A percentile compares a stretch with the other conserved stretches of the same genome.
These are phyloP conservation scores for Hippophae rhamnoides DNA, from an alignment of 306 rosid genomes.

Conservation along the genomic window DNA sequence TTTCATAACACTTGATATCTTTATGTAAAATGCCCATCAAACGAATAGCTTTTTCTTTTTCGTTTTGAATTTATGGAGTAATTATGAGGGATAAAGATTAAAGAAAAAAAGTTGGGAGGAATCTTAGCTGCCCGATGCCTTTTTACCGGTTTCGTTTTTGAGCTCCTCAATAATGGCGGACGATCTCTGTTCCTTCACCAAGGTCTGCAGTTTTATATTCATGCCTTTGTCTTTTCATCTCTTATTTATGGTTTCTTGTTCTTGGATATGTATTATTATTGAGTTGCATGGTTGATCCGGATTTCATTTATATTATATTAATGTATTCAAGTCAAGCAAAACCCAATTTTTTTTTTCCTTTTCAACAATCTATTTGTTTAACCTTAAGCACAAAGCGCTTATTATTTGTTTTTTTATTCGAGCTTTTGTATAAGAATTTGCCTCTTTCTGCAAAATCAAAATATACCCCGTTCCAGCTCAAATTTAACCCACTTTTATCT, in stretches of 20 bases:
- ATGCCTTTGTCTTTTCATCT: too few relatives aligned
- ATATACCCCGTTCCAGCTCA: slow-evolving; percentile 9
- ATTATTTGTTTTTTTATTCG: not conserved
- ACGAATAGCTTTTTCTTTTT: too few relatives aligned
- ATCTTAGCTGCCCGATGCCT: slow-evolving; percentile 46
- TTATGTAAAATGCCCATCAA: too few relatives aligned
- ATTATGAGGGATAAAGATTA: slow-evolving; percentile 31
- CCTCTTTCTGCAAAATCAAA: slow-evolving; percentile 9
- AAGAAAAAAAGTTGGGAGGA: slow-evolving; percentile 10
- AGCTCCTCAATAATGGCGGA: slow-evolving; percentile 75
- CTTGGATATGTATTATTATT: slow-evolving; percentile 6
- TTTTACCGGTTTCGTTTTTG: slow-evolving; percentile 46
- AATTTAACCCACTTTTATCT: not conserved
- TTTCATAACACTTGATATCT: too few relatives aligned
- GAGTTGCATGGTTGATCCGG: slow-evolving; percentile 39
- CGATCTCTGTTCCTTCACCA: slow-evolving; percentile 58
- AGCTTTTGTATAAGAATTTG: slow-evolving; percentile 3
- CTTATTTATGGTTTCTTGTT: not conserved
- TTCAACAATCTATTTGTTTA: not conserved
- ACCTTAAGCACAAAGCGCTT: too few relatives aligned
- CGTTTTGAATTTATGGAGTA: slow-evolving; percentile 7
- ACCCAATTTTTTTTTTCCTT: slow-evolving; percentile 8
- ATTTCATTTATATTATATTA: slow-evolving; percentile 21
- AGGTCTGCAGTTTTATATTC: slow-evolving; percentile 32
- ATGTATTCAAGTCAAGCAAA: slow-evolving; percentile 27